Evolutionary conservation across 2,329 filamentous ascomycete genomes (phyloP), one percentile per base, ranked within the genome.

Genomic region (Aspergillaceae sp.): DNA sequence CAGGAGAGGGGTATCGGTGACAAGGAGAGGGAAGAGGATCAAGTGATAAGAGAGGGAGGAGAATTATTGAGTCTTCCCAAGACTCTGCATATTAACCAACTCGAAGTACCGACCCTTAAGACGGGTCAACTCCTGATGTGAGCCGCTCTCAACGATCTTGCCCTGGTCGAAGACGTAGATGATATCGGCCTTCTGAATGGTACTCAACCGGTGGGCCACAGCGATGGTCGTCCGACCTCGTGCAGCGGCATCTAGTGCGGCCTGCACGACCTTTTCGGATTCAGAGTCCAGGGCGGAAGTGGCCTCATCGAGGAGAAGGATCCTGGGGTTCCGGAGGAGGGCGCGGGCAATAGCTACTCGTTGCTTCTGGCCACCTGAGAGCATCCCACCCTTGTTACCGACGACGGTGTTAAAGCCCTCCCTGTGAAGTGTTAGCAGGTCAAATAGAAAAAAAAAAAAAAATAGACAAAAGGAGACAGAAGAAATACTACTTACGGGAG

Each of bases 141-240:
- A 88, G 4, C 91, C 91, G 55, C 79, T 78, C 72, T 97, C 91
- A 1, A 94, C 86, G 38, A 97, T 80, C 49, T 80, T 78, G 5
- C 91, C 92, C 57, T 87, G 83, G 65, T 96, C 90, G 63, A 97
- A 92, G n/a, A 97, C 91, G 54, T 94, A 96, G 57, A 97, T 97
- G 42, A 91, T 72, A 62, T 97, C 91, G 0, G 91, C 91, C 63
- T 92, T 90, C 63, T 95, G 89, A 50, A 97, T 96, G 0, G 92
- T 96, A 60, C 83, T 88, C 4, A 98, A 72, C 27, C 92, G 77
- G 68, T 98, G 91, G 3, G 92, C 92, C 1, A 98, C 91, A 1
- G 91, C 90, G 51, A 98, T 92, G 0, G 91, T 97, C 5, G 89
- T 94, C 43, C 89, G 79, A 40, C 83, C 88, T 72, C 86, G 84